phyloP scores from a whole-genome alignment of 2,329 filamentous ascomycete species.

The Podosphaera aphanis region DNA sequence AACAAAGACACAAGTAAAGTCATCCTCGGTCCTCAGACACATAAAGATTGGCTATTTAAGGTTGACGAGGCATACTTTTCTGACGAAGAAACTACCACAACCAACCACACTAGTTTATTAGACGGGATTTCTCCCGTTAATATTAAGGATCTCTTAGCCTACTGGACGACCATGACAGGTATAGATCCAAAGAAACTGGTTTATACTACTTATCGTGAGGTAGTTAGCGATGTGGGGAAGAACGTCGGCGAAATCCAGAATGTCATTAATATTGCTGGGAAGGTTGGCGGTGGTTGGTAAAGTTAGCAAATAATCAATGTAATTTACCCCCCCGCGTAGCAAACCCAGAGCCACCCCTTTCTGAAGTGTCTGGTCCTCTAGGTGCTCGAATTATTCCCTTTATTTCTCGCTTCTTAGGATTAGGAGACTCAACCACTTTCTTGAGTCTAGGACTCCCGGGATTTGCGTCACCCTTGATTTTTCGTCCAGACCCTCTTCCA shows the following conservation, averaged over 20 bases:
- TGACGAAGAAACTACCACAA: slow-evolving; percentile 27
- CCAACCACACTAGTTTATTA: slow-evolving; percentile 22
- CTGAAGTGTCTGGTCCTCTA: slow-evolving; percentile 53
- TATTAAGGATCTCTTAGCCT: slow-evolving; percentile 43
- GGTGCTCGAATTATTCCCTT: slow-evolving; percentile 51
- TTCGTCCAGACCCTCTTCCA: slow-evolving; percentile 18
- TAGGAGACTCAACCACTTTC: no score
- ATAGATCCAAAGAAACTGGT: slow-evolving; percentile 49
- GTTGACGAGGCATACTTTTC: slow-evolving; percentile 87
- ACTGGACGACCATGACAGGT: slow-evolving; percentile 54
- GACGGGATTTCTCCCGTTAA: slow-evolving; percentile 42
- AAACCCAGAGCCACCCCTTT: slow-evolving; percentile 59
- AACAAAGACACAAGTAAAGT: slow-evolving; percentile 19
- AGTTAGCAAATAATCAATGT: slow-evolving; percentile 20
- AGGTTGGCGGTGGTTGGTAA: slow-evolving; percentile 86
- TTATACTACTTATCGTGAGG: slow-evolving; percentile 73
- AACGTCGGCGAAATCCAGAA: slow-evolving; percentile 46
- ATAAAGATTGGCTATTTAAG: slow-evolving; percentile 62
- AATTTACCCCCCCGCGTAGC: slow-evolving; percentile 34
- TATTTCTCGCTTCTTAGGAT: slow-evolving; percentile 26
- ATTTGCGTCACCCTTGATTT: background rate
- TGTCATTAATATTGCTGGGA: slow-evolving; percentile 71
- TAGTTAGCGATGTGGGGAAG: slow-evolving; percentile 88
- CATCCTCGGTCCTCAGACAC: slow-evolving; percentile 40
- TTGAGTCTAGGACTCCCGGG: slow-evolving; percentile 1